Percentiles rank a stretch among this genome's conserved stretches.
Conservation (phyloP, 768 basidiomycete species). For the Scleroderma bovista region DNA sequence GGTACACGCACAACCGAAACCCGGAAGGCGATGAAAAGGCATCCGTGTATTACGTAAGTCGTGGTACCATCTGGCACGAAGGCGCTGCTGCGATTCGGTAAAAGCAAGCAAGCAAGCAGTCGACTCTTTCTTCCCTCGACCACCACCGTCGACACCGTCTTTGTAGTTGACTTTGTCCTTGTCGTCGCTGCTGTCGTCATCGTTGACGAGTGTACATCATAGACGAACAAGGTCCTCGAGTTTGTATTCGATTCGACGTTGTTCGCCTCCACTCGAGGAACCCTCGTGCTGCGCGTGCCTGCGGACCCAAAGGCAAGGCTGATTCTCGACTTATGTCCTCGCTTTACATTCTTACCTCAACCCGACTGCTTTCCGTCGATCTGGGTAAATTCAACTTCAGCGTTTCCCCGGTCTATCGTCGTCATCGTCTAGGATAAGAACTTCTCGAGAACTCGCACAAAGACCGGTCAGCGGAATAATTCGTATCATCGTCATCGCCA, state of each 20-base stretch:
- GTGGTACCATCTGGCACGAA: conserved; percentile 16
- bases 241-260: neutral
- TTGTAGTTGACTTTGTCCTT: neutral
- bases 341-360: neutral
- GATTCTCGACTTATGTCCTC: too few species aligned
- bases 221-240: neutral
- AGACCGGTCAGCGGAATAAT: too few species aligned
- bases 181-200: neutral
- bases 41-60: conserved; percentile 21
- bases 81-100: conserved; percentile 15
- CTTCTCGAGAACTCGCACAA: too few species aligned
- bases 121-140: conserved; percentile 7
- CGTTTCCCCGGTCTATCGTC: too few species aligned
- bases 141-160: conserved; percentile 1
- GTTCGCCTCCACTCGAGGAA: neutral
- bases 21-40: conserved; percentile 4
- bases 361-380: neutral
- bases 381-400: neutral
- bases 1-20: neutral
- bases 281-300: neutral
- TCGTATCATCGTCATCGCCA: too few species aligned
- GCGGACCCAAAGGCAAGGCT: neutral
- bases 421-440: too few species aligned
- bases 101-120: conserved; percentile 3
- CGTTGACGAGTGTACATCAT: neutral